Percentiles rank a stretch among this genome's conserved stretches.
Evolutionary conservation across 2,329 filamentous ascomycete species (phyloP).

Genomic region (Claviceps pazoutovae): DNA sequence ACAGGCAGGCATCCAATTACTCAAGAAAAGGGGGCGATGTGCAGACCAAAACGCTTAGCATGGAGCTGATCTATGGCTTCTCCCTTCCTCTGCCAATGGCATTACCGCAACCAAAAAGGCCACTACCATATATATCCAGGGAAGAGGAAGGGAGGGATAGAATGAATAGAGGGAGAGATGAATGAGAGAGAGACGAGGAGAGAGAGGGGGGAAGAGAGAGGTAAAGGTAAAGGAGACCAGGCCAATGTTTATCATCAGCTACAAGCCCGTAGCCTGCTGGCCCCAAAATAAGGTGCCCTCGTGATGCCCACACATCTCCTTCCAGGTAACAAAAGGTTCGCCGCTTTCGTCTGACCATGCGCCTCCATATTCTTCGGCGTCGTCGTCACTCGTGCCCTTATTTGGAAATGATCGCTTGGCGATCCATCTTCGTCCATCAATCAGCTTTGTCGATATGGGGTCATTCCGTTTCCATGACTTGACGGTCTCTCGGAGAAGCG

Average conservation of each 20-base stretch:
- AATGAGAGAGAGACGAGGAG: neutral
- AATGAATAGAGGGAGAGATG: neutral
- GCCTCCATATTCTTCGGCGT: slow-evolving; percentile 10
- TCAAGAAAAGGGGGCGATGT: neutral
- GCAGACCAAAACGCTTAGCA: neutral
- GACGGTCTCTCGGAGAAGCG: slow-evolving; percentile 17
- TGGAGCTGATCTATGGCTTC: neutral
- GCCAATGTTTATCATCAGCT: neutral
- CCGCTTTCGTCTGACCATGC: slow-evolving; percentile 11
- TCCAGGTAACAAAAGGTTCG: slow-evolving; percentile 15
- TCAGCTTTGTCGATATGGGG: slow-evolving; percentile 13
- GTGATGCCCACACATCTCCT: slow-evolving; percentile 14
- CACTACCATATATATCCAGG: neutral
- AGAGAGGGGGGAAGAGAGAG: neutral
- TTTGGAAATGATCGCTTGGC: slow-evolving; percentile 9
- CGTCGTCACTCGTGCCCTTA: slow-evolving; percentile 1
- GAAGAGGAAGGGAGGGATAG: neutral
- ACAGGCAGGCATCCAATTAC: too few relatives aligned
- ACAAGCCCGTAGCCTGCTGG: slow-evolving; percentile 5
- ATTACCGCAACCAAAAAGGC: neutral
- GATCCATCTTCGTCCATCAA: slow-evolving; percentile 19
- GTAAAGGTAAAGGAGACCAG: neutral
- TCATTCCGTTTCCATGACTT: slow-evolving; percentile 11
- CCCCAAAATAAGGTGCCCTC: slow-evolving; percentile 13
- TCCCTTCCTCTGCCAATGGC: neutral